These are phyloP conservation scores for Elsinoe batatas DNA, from an alignment of 2,329 filamentous ascomycete genomes.

Conservation along the genomic window DNA sequence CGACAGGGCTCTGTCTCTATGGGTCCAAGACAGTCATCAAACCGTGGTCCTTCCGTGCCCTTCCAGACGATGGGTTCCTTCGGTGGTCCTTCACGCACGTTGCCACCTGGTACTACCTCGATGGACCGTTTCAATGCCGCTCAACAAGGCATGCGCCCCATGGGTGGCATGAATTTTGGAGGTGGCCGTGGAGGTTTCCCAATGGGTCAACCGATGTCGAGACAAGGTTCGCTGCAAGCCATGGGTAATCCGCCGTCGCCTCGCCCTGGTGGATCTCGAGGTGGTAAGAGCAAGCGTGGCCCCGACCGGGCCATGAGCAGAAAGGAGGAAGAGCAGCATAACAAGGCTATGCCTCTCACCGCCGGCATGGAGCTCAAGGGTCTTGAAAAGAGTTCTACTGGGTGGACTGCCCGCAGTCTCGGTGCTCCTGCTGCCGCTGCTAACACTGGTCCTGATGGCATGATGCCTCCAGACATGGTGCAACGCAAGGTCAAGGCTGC, in stretches of 20 bases:
- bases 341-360: slow-evolving; percentile 87
- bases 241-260: slow-evolving; percentile 62
- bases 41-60: slow-evolving; percentile 12
- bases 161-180: slow-evolving; percentile 45
- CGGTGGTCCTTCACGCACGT: slow-evolving; percentile 42
- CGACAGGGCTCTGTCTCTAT: slow-evolving; percentile 40
- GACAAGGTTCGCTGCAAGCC: slow-evolving; percentile 51
- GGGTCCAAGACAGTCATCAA: slow-evolving; percentile 36
- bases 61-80: slow-evolving; percentile 59
- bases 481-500: slow-evolving; percentile 98
- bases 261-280: slow-evolving; percentile 44
- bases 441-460: slow-evolving; percentile 38
- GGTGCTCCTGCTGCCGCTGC: slow-evolving; percentile 36
- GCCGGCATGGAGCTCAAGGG: slow-evolving; percentile 71
- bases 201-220: slow-evolving; percentile 52
- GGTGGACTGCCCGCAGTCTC: slow-evolving; percentile 83
- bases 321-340: slow-evolving; percentile 55
- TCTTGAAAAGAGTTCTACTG: slow-evolving; percentile 59
- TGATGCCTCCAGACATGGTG: slow-evolving; percentile 83
- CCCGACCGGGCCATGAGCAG: slow-evolving; percentile 40
- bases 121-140: slow-evolving; percentile 54
- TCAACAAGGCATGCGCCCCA: slow-evolving; percentile 16
- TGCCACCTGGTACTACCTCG: slow-evolving; percentile 69
- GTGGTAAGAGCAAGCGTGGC: slow-evolving; percentile 53
- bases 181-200: slow-evolving; percentile 50